These are phyloP conservation scores for Ascobolus immersus DNA, from an alignment of 495 filamentous ascomycete genomes.

Conservation along the genomic window DNA sequence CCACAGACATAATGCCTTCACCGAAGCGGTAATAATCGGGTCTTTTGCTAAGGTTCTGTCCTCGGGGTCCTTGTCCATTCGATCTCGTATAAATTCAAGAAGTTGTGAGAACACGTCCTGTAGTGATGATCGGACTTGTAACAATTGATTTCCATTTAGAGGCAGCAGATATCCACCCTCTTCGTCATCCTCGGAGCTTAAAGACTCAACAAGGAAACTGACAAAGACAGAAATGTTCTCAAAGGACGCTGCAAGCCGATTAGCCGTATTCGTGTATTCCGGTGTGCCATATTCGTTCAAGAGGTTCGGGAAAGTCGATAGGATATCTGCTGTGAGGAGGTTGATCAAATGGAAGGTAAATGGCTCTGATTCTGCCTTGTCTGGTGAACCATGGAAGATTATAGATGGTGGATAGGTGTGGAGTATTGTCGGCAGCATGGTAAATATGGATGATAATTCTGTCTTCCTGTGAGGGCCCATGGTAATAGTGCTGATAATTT, in stretches of 20 bases:
- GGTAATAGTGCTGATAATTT: constrained; percentile 22
- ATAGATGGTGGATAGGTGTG: constrained; percentile 23
- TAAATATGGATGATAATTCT: constrained; percentile 25
- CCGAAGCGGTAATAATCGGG: constrained; percentile 23
- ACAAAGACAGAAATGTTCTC: constrained; percentile 34
- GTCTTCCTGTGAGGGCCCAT: constrained; percentile 22
- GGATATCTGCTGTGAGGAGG: constrained; percentile 34
- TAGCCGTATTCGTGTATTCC: constrained; percentile 22
- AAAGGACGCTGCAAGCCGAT: constrained; percentile 31
- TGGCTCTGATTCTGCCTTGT: constrained; percentile 20
- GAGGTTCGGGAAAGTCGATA: constrained; percentile 32
- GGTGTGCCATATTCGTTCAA: constrained; percentile 27
- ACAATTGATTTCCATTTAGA: constrained; percentile 26
- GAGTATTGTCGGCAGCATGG: constrained; percentile 27
- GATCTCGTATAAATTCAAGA: constrained; percentile 37
- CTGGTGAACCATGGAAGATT: constrained; percentile 20
- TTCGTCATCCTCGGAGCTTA: constrained; percentile 11
- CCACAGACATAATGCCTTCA: constrained; percentile 32
- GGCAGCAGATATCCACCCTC: constrained; percentile 14
- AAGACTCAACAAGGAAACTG: constrained; percentile 28
- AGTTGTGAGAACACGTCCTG: constrained; percentile 30
- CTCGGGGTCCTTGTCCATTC: constrained; percentile 32
- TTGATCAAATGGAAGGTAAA: constrained; percentile 34
- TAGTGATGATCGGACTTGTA: constrained; percentile 32
- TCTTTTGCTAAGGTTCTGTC: constrained; percentile 21